Base-by-base conservation (phyloP, 2,329 filamentous ascomycete genomes). In the Sporothrix euskadiensis region DNA sequence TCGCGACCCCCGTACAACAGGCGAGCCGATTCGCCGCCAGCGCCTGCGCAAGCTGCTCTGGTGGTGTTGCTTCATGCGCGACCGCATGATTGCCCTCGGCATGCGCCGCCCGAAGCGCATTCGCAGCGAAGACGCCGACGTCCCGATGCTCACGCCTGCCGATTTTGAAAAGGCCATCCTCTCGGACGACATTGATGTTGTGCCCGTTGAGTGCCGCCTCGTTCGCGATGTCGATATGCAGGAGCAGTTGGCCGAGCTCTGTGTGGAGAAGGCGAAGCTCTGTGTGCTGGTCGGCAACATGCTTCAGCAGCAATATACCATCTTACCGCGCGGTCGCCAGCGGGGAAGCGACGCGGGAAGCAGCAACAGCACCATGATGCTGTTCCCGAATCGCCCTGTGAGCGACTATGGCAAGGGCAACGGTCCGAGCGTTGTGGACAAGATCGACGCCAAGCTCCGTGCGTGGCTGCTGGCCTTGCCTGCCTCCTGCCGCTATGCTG, bases 41-140 rank as follows among this genome's bases (percentile, higher is more conserved):
- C 93, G 90, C 78, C 84, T 98, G 69, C 97, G 94, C 92, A 97
- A 97, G 83, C 88, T 94, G 71, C 96, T 98, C 77, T 98, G 95
- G 95, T 98, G 95, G 95, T 97, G 93, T 44, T 97, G 93, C 76
- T 97, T 97, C 79, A 97, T 97, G 89, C 91, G 94, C 72, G 95
- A 98, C 82, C 92, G 94, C 68, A 87, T 98, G 57, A 94, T 98
- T 76, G 95, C 95, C 1, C 85, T 98, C 14, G 95, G 95, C 73
- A 98, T 98, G 94, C 89, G 95, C 73, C 89, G 95, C 71, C 94
- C 94, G 4, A 97, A 94, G 54, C 88, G 94, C 71, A 97, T 98
- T 82, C 97, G 97, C 85, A 91, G 94, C 74, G 93, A 96, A 78
- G 94, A 98, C 80, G 97, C 93, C 80, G 93, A 98, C 79, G 94